phyloP scores from a whole-genome alignment of 768 basidiomycete species.

The Auricularia sp. region DNA sequence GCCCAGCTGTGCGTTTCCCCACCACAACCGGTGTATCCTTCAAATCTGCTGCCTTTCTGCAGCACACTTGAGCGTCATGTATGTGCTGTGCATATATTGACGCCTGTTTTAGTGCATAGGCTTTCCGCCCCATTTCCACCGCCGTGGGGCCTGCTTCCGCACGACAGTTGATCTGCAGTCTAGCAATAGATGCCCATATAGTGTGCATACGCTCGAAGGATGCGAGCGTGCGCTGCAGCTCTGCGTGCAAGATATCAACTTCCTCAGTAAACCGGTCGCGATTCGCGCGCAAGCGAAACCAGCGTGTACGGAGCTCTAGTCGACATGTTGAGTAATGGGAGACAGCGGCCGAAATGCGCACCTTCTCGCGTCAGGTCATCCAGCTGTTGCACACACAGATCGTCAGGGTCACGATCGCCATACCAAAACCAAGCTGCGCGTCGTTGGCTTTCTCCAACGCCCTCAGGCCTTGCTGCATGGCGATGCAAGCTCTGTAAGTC shows the following conservation, averaged over 20 bases:
- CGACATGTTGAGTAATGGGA: no score
- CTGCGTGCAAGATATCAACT: constrained; percentile 12
- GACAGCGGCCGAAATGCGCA: no score
- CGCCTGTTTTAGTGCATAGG: constrained; percentile 7
- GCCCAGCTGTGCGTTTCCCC: not conserved
- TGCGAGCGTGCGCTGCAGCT: constrained; percentile 2
- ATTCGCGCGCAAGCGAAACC: constrained; percentile 7
- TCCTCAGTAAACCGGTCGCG: constrained; percentile 11
- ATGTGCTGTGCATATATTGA: constrained; percentile 2
- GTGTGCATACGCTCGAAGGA: not conserved
- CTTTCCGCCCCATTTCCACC: not conserved
- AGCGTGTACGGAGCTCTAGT: no score
- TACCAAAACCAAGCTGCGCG: not conserved
- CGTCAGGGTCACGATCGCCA: constrained; percentile 4
- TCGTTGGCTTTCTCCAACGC: not conserved
- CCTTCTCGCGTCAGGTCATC: no score
- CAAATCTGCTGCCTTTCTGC: not conserved
- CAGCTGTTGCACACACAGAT: no score
- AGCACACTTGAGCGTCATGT: not conserved
- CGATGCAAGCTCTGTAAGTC: not conserved
- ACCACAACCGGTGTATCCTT: not conserved
- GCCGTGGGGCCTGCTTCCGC: no score
- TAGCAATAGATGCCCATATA: not conserved
- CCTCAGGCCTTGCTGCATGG: not conserved
- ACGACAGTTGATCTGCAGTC: no score